Evolutionary conservation across 306 rosid species (phyloP).

Genomic region (Ziziphus jujuba): DNA sequence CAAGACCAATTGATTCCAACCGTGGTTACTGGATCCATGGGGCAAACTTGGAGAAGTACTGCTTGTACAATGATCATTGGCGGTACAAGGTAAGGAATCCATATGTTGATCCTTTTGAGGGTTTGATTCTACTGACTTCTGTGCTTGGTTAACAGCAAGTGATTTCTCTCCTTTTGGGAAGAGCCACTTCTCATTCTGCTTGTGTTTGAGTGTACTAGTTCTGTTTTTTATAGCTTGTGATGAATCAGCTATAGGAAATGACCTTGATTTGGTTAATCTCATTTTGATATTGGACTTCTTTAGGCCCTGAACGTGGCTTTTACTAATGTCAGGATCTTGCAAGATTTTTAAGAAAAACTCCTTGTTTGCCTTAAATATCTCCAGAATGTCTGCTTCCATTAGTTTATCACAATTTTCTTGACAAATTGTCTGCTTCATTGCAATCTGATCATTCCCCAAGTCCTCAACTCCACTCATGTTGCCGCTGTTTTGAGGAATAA

Average conservation of each 20-base stretch:
- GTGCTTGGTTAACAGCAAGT: slow-evolving; percentile 31
- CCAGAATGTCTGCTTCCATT: slow-evolving; percentile 46
- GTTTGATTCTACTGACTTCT: slow-evolving; percentile 26
- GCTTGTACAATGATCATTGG: slow-evolving; percentile 20
- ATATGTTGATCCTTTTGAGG: slow-evolving; percentile 35
- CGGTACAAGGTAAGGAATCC: slow-evolving; percentile 17
- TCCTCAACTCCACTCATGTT: neutral
- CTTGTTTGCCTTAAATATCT: slow-evolving; percentile 53
- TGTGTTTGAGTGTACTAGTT: slow-evolving; percentile 62
- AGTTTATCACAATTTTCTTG: slow-evolving; percentile 27
- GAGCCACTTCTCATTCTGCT: slow-evolving; percentile 63
- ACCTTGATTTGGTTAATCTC: slow-evolving; percentile 63
- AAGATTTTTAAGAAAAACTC: slow-evolving; percentile 65
- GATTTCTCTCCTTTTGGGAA: slow-evolving; percentile 42
- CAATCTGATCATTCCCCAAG: slow-evolving; percentile 15
- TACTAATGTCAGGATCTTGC: slow-evolving; percentile 34
- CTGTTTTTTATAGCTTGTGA: slow-evolving; percentile 28
- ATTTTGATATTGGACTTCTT: slow-evolving; percentile 39
- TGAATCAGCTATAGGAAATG: slow-evolving; percentile 62
- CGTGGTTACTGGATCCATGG: slow-evolving; percentile 46
- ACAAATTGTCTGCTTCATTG: slow-evolving; percentile 15
- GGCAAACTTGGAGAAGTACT: slow-evolving; percentile 32
- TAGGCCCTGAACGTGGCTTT: slow-evolving; percentile 26
- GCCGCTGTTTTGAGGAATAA: neutral
- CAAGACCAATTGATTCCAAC: slow-evolving; percentile 84